Evolutionary conservation across 139 green algal genomes (phyloP), one percentile per base, ranked within the genome.

Genomic region (Tetradesmus obliquus): DNA sequence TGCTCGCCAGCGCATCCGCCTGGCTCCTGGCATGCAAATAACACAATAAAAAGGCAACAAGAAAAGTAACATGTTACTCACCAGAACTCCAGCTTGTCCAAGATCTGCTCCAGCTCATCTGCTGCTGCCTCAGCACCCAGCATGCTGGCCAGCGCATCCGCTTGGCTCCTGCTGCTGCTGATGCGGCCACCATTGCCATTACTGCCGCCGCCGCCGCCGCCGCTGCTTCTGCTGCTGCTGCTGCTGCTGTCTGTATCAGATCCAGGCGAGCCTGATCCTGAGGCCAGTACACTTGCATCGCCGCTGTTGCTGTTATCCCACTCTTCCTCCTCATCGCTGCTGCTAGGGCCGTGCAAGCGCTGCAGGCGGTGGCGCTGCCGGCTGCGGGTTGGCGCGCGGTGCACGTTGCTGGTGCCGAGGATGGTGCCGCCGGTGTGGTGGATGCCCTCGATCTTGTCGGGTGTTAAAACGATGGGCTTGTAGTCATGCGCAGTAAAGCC

Each of bases 351-450:
- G 22, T 82, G 74, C 7, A 54, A 6, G 4, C 15, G 24, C 8
- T 58, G 32, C 20, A 62, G n/a, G 3, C 82, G 62, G 32, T 60
- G 60, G 32, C 15, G 60, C 2, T 89, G 84, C 32, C 55, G 62
- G 5, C 84, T 22, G 9, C 2, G n/a, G 10, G 66, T 76, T 17
- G 81, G 60, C 4, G 81, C 32, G 60, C 84, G 60, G 51, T 89
- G 84, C 5, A 66, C 84, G 96, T 97, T 94, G 7, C 93, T 97
- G 22, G 97, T 99, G 69, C 97, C 98, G 55, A 99, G 94, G 60
- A 99, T 96, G 76, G 97, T 98, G 66, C 98, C 98, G 2, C 84
- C 84, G 55, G 95, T 93, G 74, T 98, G 94, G 87, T 99, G 98
- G n/a, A 99, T 97, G 82, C 95, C 96, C 24, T 97, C 96, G 84